Percentiles rank a stretch among this genome's conserved stretches.
Conservation (phyloP, 768 basidiomycete species). For the Thelephora aurantiotincta region DNA sequence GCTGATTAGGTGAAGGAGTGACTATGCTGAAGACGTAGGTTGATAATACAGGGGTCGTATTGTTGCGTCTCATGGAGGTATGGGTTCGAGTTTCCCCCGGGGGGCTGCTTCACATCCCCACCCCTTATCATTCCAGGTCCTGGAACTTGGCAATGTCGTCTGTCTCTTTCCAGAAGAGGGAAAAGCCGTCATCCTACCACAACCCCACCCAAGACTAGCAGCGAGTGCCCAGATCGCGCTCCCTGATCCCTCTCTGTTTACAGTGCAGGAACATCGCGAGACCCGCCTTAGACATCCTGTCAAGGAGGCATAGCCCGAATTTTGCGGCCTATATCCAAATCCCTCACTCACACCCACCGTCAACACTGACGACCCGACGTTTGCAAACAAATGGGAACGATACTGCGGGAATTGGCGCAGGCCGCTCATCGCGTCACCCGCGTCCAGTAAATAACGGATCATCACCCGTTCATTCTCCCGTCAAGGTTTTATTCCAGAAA, state of each 20-base stretch:
- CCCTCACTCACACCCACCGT: conserved; percentile 76
- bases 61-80: conserved; percentile 55
- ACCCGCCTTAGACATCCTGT: conserved; percentile 64
- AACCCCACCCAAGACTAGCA: conserved; percentile 78
- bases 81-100: conserved; percentile 4
- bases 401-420: too few species aligned
- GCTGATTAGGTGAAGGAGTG: conserved; percentile 67
- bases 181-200: conserved; percentile 81
- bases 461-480: too few species aligned
- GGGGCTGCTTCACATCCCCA: conserved; percentile 4
- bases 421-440: too few species aligned
- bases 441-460: too few species aligned
- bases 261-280: conserved; percentile 47
- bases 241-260: background rate
- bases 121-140: conserved; percentile 30
- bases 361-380: conserved; percentile 85
- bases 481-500: conserved; percentile 17
- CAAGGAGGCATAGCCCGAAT: conserved; percentile 44
- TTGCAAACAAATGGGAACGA: too few species aligned
- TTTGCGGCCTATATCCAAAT: conserved; percentile 69
- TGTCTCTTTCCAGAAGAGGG: conserved; percentile 82
- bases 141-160: conserved; percentile 64
- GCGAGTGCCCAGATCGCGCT: conserved; percentile 20
- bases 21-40: conserved; percentile 33
- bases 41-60: conserved; percentile 63